Evolutionary conservation across 2,329 filamentous ascomycete genomes (phyloP).

Genomic region (Rhytidhysteron rufulum): DNA sequence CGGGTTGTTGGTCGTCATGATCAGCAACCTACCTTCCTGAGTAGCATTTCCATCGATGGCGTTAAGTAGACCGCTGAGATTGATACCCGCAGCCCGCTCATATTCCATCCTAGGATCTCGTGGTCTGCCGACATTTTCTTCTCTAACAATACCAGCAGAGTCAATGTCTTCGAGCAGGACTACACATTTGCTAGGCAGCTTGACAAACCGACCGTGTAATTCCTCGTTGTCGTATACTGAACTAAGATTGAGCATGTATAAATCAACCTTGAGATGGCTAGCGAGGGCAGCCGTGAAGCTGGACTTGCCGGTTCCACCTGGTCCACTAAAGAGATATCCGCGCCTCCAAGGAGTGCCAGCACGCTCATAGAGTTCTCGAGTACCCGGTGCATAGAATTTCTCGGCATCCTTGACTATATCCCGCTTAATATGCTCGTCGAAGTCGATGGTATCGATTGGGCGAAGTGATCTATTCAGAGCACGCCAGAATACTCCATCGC

Average conservation of each 20-base stretch:
- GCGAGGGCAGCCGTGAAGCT: slow-evolving; percentile 37
- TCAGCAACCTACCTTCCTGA: slow-evolving; percentile 17
- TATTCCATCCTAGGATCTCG: neutral
- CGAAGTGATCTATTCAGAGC: neutral
- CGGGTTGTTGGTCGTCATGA: slow-evolving; percentile 21
- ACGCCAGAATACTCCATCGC: neutral
- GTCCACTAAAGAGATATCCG: slow-evolving; percentile 27
- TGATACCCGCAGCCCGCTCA: slow-evolving; percentile 3
- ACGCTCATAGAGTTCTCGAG: slow-evolving; percentile 28
- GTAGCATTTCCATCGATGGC: slow-evolving; percentile 18
- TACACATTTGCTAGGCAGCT: slow-evolving; percentile 34
- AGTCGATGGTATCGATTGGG: slow-evolving; percentile 17
- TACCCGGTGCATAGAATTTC: slow-evolving; percentile 33
- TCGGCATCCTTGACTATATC: slow-evolving; percentile 32
- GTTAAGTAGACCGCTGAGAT: slow-evolving; percentile 19
- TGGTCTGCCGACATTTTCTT: slow-evolving; percentile 7
- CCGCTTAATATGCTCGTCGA: slow-evolving; percentile 22
- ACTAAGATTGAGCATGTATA: slow-evolving; percentile 37
- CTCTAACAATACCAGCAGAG: slow-evolving; percentile 27
- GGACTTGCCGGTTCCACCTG: slow-evolving; percentile 34
- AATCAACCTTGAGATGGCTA: slow-evolving; percentile 33
- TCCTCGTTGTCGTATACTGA: slow-evolving; percentile 22
- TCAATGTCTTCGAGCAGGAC: slow-evolving; percentile 43
- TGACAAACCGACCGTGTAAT: slow-evolving; percentile 28
- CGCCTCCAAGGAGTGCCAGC: slow-evolving; percentile 18